Conservation (phyloP, 192 early-diverging fungal genomes). For the Coemansia sp. region DNA sequence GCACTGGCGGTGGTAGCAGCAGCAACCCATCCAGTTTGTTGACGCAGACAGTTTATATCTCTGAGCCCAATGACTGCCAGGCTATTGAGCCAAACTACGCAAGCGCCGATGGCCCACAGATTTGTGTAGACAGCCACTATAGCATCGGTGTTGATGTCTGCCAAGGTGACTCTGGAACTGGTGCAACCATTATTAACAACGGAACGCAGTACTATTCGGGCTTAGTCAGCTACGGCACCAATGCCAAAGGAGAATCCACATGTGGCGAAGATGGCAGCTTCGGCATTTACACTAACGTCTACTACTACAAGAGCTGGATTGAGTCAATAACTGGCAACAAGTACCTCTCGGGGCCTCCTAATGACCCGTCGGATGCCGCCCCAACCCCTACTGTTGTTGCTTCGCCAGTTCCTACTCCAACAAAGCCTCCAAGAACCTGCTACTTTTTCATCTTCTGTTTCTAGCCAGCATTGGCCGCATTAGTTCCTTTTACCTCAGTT, state of each 20-base stretch:
- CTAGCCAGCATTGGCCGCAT: neutral
- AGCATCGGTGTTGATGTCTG: slow-evolving; percentile 50
- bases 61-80: slow-evolving; percentile 45
- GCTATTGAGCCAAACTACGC: slow-evolving; percentile 32
- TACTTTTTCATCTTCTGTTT: slow-evolving; percentile 44
- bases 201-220: slow-evolving; percentile 38
- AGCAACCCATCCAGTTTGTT: slow-evolving; percentile 23
- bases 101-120: slow-evolving; percentile 35
- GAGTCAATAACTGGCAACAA: slow-evolving; percentile 24
- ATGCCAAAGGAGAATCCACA: slow-evolving; percentile 25
- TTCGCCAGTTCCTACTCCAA: neutral
- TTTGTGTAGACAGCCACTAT: slow-evolving; percentile 47
- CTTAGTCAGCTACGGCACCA: slow-evolving; percentile 49
- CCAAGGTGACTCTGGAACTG: slow-evolving; percentile 50
- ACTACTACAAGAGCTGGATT: slow-evolving; percentile 38
- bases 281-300: slow-evolving; percentile 48
- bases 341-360: slow-evolving; percentile 5
- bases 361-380: neutral
- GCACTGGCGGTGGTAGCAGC: slow-evolving; percentile 21
- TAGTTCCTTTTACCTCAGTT: neutral
- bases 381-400: slow-evolving; percentile 5
- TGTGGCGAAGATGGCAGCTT: slow-evolving; percentile 53
- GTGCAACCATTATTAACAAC: slow-evolving; percentile 24
- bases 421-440: slow-evolving; percentile 17
- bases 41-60: slow-evolving; percentile 36